These are phyloP conservation scores for Globisporangium emineosum DNA, from an alignment of 352 stramenopile species.

Conservation along the genomic window DNA sequence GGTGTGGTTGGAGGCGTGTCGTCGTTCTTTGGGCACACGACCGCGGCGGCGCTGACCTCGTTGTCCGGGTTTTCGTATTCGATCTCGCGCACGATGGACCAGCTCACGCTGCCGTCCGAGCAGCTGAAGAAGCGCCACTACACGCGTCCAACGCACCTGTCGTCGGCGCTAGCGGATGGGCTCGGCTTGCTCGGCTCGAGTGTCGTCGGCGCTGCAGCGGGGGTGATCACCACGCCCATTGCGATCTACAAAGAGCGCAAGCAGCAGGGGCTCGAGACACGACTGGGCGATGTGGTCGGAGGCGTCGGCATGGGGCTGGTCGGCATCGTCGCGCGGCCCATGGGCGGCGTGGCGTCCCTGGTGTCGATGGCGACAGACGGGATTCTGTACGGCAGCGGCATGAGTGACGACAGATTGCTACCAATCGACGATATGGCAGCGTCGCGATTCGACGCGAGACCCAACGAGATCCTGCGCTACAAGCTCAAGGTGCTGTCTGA, in stretches of 20 bases:
- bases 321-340: conserved; percentile 70
- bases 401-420: conserved; percentile 31
- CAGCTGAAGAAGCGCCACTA: conserved; percentile 65
- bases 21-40: conserved; percentile 75
- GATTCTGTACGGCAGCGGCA: conserved; percentile 56
- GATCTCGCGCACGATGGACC: conserved; percentile 77
- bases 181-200: conserved; percentile 70
- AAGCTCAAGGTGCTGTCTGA: conserved; percentile 73
- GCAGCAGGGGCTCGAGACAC: conserved; percentile 53
- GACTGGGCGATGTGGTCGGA: conserved; percentile 60
- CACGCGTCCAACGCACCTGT: conserved; percentile 56
- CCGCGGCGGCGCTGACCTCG: conserved; percentile 62
- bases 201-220: conserved; percentile 70
- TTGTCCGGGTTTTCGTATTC: conserved; percentile 82
- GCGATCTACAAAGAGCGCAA: conserved; percentile 69
- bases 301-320: conserved; percentile 79
- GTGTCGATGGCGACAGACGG: conserved; percentile 78
- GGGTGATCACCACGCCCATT: conserved; percentile 74
- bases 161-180: conserved; percentile 57
- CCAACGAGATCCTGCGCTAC: conserved; percentile 73
- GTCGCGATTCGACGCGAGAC: conserved; percentile 40
- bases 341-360: conserved; percentile 74
- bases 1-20: conserved; percentile 59
- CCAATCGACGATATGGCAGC: conserved; percentile 27
- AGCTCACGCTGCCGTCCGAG: conserved; percentile 62